A percentile compares a stretch with the other conserved stretches of the same genome.
Evolutionary conservation across 1,139 yeast genomes (phyloP).

Genomic region (Hemisphaericaspora subhashii): DNA sequence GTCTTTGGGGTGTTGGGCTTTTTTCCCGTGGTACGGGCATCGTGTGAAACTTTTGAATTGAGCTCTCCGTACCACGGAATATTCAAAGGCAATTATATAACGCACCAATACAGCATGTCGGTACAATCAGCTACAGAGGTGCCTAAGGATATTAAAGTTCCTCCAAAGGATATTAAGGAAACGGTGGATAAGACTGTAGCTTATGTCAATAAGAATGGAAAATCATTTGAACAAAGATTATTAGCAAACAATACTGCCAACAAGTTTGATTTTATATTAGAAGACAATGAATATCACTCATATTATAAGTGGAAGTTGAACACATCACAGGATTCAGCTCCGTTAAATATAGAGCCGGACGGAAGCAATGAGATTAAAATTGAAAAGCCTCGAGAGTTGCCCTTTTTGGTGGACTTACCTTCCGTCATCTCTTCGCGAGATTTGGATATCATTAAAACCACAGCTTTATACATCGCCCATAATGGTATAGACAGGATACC

Average conservation of each 20-base stretch:
- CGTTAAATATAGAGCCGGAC: conserved; percentile 3
- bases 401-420: conserved; percentile 51
- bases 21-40: too few relatives aligned
- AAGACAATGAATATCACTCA: conserved; percentile 52
- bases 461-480: conserved; percentile 67
- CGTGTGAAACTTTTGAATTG: too few relatives aligned
- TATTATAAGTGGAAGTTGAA: conserved; percentile 50
- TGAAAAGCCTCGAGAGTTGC: conserved; percentile 27
- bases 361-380: conserved; percentile 7
- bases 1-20: too few relatives aligned
- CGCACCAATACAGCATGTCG: conserved; percentile 17
- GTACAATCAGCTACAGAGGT: conserved; percentile 34
- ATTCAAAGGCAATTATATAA: too few relatives aligned
- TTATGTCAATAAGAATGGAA: conserved; percentile 71
- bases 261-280: conserved; percentile 63
- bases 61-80: too few relatives aligned
- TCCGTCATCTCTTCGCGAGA: conserved; percentile 59
- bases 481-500: conserved; percentile 52
- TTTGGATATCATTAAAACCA: conserved; percentile 63
- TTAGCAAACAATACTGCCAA: conserved; percentile 45
- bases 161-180: conserved; percentile 56
- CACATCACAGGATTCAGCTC: conserved; percentile 1
- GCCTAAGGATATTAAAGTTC: conserved; percentile 49
- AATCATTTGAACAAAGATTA: conserved; percentile 61
- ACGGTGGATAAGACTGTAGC: conserved; percentile 72